Percentiles rank a stretch among this genome's conserved stretches.
These are phyloP conservation scores for Apiotrichum laibachii DNA, from an alignment of 1,284 basidiomycete species.

Conservation along the genomic window DNA sequence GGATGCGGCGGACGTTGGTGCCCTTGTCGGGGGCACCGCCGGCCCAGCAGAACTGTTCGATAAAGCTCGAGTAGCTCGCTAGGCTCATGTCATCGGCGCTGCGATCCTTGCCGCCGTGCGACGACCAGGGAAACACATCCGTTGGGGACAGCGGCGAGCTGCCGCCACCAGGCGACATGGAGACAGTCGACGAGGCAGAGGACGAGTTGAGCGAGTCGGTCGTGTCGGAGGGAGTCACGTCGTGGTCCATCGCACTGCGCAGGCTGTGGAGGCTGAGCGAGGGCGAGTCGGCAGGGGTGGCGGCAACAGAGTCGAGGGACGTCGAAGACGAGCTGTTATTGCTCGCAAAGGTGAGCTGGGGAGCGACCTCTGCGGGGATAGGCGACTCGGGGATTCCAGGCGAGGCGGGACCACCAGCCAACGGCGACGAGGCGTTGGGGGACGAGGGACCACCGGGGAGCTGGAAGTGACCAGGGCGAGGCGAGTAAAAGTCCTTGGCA, in stretches of 20 bases:
- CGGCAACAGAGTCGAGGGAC: slow-evolving; percentile 7
- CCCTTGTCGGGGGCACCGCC: slow-evolving; percentile 1
- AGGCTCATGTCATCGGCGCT: slow-evolving; percentile 27
- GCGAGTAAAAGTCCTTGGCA: slow-evolving; percentile 46
- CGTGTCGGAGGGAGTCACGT: slow-evolving; percentile 9
- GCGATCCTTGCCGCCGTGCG: slow-evolving; percentile 24
- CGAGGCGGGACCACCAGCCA: slow-evolving; percentile 6
- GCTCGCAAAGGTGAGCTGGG: slow-evolving; percentile 9
- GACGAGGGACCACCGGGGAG: slow-evolving; percentile 16
- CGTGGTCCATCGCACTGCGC: neutral
- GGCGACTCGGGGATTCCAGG: slow-evolving; percentile 6
- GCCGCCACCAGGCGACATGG: slow-evolving; percentile 9
- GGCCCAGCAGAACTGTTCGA: slow-evolving; percentile 45
- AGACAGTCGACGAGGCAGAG: slow-evolving; percentile 27
- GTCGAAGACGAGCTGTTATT: slow-evolving; percentile 16
- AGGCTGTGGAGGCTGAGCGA: neutral
- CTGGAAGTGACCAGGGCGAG: slow-evolving; percentile 27
- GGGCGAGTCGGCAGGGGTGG: slow-evolving; percentile 22
- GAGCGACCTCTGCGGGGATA: slow-evolving; percentile 5
- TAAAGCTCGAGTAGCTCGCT: slow-evolving; percentile 44
- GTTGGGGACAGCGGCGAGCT: slow-evolving; percentile 32
- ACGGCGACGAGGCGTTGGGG: slow-evolving; percentile 5
- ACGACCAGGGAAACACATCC: slow-evolving; percentile 36
- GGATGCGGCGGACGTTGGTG: neutral
- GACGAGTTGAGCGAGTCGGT: slow-evolving; percentile 33